Conservation (phyloP, 1,139 yeast species). For the Diutina mesorugosa region DNA sequence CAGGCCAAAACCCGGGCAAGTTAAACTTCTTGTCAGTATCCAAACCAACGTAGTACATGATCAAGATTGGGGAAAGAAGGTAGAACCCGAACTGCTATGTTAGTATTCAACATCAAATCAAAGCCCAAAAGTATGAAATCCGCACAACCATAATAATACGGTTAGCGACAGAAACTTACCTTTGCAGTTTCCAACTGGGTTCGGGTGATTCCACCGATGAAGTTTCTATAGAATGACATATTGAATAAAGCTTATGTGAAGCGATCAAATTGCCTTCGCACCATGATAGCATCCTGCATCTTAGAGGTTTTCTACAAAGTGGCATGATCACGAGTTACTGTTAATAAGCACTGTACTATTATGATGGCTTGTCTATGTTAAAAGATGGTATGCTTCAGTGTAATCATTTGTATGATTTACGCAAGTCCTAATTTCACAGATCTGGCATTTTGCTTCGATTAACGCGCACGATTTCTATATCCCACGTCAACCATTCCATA, state of each 20-base stretch:
- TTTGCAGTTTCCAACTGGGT: conserved; percentile 61
- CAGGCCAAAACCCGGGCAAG: conserved; percentile 97
- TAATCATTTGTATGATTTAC: background rate
- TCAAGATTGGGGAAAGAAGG: conserved; percentile 70
- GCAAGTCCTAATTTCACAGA: background rate
- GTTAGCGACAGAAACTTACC: conserved; percentile 22
- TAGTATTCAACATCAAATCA: conserved; percentile 8
- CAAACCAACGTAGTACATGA: conserved; percentile 87
- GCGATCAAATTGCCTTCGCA: background rate
- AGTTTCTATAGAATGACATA: conserved; percentile 13
- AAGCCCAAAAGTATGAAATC: background rate
- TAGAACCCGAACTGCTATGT: conserved; percentile 61
- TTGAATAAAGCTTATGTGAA: conserved; percentile 7
- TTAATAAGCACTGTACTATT: too few relatives aligned
- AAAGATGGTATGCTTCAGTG: background rate
- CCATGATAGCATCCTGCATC: background rate
- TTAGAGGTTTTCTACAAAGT: background rate
- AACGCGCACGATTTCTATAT: background rate
- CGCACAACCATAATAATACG: background rate
- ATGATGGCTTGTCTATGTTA: background rate
- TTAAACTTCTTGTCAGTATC: conserved; percentile 83
- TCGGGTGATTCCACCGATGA: conserved; percentile 30
- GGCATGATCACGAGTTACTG: background rate
- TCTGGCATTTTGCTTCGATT: background rate
- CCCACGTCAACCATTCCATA: background rate